phyloP scores from a whole-genome alignment of 306 rosid species.

The Hippophae rhamnoides region DNA sequence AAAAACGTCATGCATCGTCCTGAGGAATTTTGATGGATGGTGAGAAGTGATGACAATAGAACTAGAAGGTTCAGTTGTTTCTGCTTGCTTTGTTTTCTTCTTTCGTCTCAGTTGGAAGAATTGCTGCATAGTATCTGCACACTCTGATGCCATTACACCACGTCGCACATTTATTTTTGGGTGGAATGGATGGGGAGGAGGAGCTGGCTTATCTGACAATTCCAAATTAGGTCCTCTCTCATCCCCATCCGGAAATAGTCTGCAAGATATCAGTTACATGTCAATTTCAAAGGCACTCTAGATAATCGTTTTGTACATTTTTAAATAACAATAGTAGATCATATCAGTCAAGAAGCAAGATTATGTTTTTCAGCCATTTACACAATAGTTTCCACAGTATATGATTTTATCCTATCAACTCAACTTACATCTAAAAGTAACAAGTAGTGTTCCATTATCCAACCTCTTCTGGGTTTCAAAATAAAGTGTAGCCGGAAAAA shows the following conservation, averaged over 20 bases:
- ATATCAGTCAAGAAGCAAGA: too few relatives aligned
- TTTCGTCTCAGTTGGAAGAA: background rate
- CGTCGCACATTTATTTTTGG: too few relatives aligned
- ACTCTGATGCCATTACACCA: background rate
- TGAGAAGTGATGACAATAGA: background rate
- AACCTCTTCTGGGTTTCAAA: too few relatives aligned
- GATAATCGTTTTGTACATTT: background rate
- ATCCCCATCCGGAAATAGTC: constrained; percentile 65
- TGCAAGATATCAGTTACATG: constrained; percentile 18
- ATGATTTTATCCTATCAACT: too few relatives aligned
- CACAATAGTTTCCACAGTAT: too few relatives aligned
- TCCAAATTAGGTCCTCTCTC: constrained; percentile 33
- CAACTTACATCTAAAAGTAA: too few relatives aligned
- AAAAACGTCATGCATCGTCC: background rate
- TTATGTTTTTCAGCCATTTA: too few relatives aligned
- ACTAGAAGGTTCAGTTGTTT: background rate
- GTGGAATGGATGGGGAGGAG: background rate
- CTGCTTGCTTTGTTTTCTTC: background rate
- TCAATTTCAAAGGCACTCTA: background rate
- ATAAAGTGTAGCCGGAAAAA: too few relatives aligned
- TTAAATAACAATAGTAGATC: background rate
- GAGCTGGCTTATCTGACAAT: constrained; percentile 38
- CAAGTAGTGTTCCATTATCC: too few relatives aligned
- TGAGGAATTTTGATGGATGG: background rate
- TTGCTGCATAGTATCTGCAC: background rate